A percentile compares a stretch with the other conserved stretches of the same genome.
Evolutionary conservation across 306 rosid genomes (phyloP).

Genomic region (Purshia tridentata): DNA sequence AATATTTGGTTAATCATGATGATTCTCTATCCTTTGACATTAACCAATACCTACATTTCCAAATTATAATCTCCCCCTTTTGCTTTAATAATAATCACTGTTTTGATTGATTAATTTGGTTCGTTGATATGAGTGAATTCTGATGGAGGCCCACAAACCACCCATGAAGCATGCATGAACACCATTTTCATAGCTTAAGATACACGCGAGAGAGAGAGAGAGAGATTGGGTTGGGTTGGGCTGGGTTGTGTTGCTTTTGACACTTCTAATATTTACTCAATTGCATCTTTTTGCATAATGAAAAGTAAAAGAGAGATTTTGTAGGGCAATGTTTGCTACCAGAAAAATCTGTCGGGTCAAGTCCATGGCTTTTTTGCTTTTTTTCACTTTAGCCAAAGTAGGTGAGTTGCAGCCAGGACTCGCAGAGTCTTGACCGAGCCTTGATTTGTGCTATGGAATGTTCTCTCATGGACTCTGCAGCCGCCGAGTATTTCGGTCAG

Average conservation of each 20-base stretch:
- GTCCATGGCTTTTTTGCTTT: slow-evolving; percentile 3
- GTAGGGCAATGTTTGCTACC: slow-evolving; percentile 38
- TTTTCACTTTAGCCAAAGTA: slow-evolving; percentile 9
- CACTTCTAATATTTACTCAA: slow-evolving; percentile 22
- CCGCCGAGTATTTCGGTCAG: slow-evolving; percentile 24
- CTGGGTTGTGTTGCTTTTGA: background rate
- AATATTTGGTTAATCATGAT: slow-evolving; percentile 19
- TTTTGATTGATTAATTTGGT: slow-evolving; percentile 11
- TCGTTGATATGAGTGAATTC: slow-evolving; percentile 3
- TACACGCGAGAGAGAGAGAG: slow-evolving; percentile 21
- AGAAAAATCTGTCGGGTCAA: slow-evolving; percentile 26
- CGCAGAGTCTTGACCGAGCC: slow-evolving; percentile 20
- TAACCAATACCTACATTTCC: slow-evolving; percentile 9
- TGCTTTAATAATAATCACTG: background rate
- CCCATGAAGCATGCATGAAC: slow-evolving; percentile 17
- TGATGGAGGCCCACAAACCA: slow-evolving; percentile 27
- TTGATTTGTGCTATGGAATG: slow-evolving; percentile 28
- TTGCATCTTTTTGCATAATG: slow-evolving; percentile 31
- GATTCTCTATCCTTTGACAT: background rate
- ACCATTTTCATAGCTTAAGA: slow-evolving; percentile 30
- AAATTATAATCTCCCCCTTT: background rate
- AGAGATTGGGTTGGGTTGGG: background rate
- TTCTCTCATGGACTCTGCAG: slow-evolving; percentile 15
- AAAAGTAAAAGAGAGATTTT: slow-evolving; percentile 31
- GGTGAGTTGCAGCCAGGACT: slow-evolving; percentile 29